These are phyloP conservation scores for Takashimella tepidaria DNA, from an alignment of 1,284 basidiomycete species.

Conservation along the genomic window DNA sequence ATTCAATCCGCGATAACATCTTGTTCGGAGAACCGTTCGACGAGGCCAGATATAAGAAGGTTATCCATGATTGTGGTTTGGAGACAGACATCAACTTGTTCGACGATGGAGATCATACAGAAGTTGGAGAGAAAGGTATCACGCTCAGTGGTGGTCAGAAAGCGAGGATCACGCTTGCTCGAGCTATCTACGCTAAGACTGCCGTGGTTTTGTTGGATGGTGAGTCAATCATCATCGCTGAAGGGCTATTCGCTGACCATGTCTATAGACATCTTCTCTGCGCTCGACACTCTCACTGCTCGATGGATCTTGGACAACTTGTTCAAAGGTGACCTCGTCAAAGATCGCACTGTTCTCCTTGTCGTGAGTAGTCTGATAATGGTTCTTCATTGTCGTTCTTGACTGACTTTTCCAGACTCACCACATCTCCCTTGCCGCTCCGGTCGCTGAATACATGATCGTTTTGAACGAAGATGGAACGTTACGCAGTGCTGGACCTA, in stretches of 20 bases:
- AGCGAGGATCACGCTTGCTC: constrained; percentile 66
- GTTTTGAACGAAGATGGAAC: constrained; percentile 55
- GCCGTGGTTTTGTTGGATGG: constrained; percentile 57
- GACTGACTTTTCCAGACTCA: constrained; percentile 57
- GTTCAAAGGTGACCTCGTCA: constrained; percentile 62
- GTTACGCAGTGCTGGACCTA: constrained; percentile 40
- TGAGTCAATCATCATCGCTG: constrained; percentile 12
- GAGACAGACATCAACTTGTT: constrained; percentile 61
- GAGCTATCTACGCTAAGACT: constrained; percentile 63
- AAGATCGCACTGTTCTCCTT: constrained; percentile 64
- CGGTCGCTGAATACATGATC: constrained; percentile 61
- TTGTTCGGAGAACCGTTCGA: constrained; percentile 55
- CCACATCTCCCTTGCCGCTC: constrained; percentile 62
- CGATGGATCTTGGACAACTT: constrained; percentile 72
- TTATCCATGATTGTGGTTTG: constrained; percentile 60
- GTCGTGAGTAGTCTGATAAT: constrained; percentile 63
- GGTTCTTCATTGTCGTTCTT: too few relatives aligned
- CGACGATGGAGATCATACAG: constrained; percentile 67
- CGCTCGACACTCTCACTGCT: constrained; percentile 58
- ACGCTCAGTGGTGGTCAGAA: constrained; percentile 60
- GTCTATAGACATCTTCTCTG: constrained; percentile 55
- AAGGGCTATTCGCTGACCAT: constrained; percentile 24
- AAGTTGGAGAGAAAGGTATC: constrained; percentile 51
- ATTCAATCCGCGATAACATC: constrained; percentile 56
- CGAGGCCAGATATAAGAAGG: constrained; percentile 54